Evolutionary conservation across 768 basidiomycete genomes (phyloP).

Genomic region (Lactarius deliciosus): DNA sequence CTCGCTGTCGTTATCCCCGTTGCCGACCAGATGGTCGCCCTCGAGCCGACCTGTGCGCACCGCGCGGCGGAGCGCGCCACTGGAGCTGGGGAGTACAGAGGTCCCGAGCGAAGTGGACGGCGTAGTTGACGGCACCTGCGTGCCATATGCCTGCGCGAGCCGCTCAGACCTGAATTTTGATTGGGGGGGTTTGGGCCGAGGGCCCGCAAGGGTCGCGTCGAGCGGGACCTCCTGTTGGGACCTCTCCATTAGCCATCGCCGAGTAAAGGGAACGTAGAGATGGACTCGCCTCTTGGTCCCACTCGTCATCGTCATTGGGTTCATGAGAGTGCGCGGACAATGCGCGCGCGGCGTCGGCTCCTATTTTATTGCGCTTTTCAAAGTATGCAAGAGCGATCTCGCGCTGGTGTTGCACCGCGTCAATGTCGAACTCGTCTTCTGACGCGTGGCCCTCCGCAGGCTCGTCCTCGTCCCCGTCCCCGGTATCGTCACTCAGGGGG

Average conservation of each 20-base stretch:
- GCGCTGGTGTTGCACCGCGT: conserved; percentile 66
- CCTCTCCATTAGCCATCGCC: conserved; percentile 2
- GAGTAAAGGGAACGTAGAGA: not conserved
- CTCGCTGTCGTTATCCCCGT: conserved; percentile 36
- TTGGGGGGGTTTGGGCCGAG: conserved; percentile 48
- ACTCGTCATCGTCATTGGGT: conserved; percentile 39
- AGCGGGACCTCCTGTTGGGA: conserved; percentile 44
- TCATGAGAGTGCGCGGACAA: conserved; percentile 48
- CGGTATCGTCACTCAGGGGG: conserved; percentile 24
- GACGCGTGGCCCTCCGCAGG: conserved; percentile 41
- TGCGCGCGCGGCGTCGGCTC: conserved; percentile 50
- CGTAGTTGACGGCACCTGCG: conserved; percentile 22
- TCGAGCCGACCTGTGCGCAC: conserved; percentile 37
- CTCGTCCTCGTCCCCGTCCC: conserved; percentile 31
- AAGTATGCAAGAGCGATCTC: conserved; percentile 74
- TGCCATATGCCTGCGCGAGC: conserved; percentile 22
- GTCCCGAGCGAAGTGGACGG: conserved; percentile 36
- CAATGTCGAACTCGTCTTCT: conserved; percentile 57
- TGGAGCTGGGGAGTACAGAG: conserved; percentile 35
- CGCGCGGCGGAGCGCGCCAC: conserved; percentile 32
- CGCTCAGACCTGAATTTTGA: conserved; percentile 68
- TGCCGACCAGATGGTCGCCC: conserved; percentile 33
- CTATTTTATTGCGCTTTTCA: conserved; percentile 56
- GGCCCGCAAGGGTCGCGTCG: conserved; percentile 42
- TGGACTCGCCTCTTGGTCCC: conserved; percentile 45